Percentiles rank a stretch among this genome's conserved stretches.
These are phyloP conservation scores for Aspergillus fischeri DNA, from an alignment of 2,329 filamentous ascomycete genomes.

Conservation along the genomic window DNA sequence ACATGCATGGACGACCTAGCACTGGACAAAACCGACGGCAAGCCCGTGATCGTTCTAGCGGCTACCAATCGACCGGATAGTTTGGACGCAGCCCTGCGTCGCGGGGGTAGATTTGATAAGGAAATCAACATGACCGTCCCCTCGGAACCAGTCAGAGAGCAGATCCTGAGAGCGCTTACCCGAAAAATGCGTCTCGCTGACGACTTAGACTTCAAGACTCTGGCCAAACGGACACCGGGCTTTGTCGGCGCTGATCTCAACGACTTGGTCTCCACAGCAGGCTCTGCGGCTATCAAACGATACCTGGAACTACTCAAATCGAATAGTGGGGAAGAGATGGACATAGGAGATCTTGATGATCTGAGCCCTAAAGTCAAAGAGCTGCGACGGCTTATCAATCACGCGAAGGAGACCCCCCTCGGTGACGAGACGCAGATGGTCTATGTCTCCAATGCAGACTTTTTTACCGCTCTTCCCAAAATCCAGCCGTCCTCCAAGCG, in stretches of 20 bases:
- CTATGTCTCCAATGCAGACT: conserved; percentile 62
- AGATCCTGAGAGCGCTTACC: conserved; percentile 73
- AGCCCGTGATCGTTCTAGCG: conserved; percentile 82
- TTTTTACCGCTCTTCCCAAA: conserved; percentile 68
- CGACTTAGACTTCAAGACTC: conserved; percentile 66
- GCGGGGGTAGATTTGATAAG: conserved; percentile 72
- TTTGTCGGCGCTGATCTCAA: conserved; percentile 90
- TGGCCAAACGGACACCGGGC: conserved; percentile 83
- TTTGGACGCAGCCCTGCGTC: conserved; percentile 71
- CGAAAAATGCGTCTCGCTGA: conserved; percentile 59
- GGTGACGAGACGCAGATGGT: conserved; percentile 53
- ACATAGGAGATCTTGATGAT: conserved; percentile 44
- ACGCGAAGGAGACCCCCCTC: conserved; percentile 49
- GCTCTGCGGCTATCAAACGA: conserved; percentile 59
- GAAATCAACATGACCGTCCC: conserved; percentile 88
- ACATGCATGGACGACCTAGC: conserved; percentile 82
- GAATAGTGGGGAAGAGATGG: conserved; percentile 47
- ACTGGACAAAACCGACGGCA: conserved; percentile 65
- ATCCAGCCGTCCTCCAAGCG: conserved; percentile 79
- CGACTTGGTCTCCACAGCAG: conserved; percentile 63
- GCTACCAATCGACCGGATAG: conserved; percentile 87
- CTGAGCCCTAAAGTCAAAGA: conserved; percentile 41
- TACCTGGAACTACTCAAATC: conserved; percentile 53
- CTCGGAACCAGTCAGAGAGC: conserved; percentile 68
- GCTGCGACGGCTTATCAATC: conserved; percentile 51